These are phyloP conservation scores for Ophiostoma novo-ulmi DNA, from an alignment of 2,329 filamentous ascomycete genomes.

Conservation along the genomic window DNA sequence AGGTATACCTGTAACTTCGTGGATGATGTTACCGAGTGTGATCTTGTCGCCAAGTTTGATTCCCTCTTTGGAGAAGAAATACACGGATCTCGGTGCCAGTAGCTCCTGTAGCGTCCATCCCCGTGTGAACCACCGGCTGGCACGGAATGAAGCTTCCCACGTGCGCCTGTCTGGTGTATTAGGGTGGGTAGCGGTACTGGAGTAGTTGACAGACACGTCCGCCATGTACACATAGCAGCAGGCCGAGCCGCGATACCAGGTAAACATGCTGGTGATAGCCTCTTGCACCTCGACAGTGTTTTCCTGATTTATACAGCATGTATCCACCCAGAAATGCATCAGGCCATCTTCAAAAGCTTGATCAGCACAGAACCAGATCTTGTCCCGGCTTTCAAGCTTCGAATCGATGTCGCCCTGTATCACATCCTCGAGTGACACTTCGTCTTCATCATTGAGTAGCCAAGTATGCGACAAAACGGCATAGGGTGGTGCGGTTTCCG, in stretches of 20 bases:
- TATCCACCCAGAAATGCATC: constrained; percentile 24
- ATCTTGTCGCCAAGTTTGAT: constrained; percentile 30
- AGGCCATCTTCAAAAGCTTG: constrained; percentile 14
- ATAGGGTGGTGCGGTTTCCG: too few species aligned
- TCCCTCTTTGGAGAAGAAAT: constrained; percentile 31
- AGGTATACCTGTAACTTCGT: constrained; percentile 30
- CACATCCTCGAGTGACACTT: too few species aligned
- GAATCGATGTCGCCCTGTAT: too few species aligned
- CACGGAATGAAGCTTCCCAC: constrained; percentile 6
- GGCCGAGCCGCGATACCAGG: constrained; percentile 19
- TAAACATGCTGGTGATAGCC: constrained; percentile 25
- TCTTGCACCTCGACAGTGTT: constrained; percentile 19
- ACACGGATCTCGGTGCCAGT: constrained; percentile 29
- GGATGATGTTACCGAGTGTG: constrained; percentile 28
- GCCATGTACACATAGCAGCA: constrained; percentile 23
- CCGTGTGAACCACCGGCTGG: constrained; percentile 23
- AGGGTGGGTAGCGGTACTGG: too few species aligned
- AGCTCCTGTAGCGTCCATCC: too few species aligned
- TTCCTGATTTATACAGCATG: constrained; percentile 25
- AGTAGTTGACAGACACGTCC: too few species aligned
- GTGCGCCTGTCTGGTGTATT: neutral
- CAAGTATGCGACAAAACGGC: too few species aligned
- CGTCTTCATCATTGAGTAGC: too few species aligned
- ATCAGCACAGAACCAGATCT: constrained; percentile 1
- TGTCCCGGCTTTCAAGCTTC: too few species aligned